phyloP scores from a whole-genome alignment of 2,329 filamentous ascomycete genomes.

The Drechslerella coelobrocha region DNA sequence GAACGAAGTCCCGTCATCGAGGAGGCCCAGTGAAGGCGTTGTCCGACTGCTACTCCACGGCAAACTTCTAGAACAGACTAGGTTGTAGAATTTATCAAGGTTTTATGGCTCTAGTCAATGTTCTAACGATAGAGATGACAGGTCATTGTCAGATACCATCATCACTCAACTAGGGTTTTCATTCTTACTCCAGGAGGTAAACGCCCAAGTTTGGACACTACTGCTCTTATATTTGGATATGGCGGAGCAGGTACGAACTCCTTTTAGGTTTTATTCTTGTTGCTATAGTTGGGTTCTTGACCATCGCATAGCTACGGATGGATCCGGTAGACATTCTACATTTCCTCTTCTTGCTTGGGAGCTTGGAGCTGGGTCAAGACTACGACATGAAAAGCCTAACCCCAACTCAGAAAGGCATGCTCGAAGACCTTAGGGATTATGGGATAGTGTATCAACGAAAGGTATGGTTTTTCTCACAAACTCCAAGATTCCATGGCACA shows the following conservation, averaged over 20 bases:
- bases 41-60: constrained; percentile 83
- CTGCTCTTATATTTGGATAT: constrained; percentile 91
- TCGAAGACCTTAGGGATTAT: constrained; percentile 89
- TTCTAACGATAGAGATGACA: not conserved
- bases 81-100: constrained; percentile 50
- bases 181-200: constrained; percentile 91
- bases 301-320: constrained; percentile 66
- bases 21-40: constrained; percentile 75
- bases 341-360: constrained; percentile 94
- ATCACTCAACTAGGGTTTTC: constrained; percentile 95
- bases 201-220: constrained; percentile 95
- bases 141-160: constrained; percentile 61
- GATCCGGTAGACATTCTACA: constrained; percentile 92
- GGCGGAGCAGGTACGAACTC: constrained; percentile 66
- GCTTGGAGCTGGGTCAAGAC: constrained; percentile 85
- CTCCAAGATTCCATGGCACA: too few relatives aligned
- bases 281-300: not conserved
- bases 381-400: constrained; percentile 88
- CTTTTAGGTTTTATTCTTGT: not conserved
- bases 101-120: not conserved
- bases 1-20: constrained; percentile 60
- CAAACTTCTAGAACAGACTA: constrained; percentile 73
- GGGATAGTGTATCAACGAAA: constrained; percentile 76
- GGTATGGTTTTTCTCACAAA: not conserved
- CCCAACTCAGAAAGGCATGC: constrained; percentile 80